phyloP scores from a whole-genome alignment of 2,329 filamentous ascomycete species.

The Pestalotiopsis sp. region DNA sequence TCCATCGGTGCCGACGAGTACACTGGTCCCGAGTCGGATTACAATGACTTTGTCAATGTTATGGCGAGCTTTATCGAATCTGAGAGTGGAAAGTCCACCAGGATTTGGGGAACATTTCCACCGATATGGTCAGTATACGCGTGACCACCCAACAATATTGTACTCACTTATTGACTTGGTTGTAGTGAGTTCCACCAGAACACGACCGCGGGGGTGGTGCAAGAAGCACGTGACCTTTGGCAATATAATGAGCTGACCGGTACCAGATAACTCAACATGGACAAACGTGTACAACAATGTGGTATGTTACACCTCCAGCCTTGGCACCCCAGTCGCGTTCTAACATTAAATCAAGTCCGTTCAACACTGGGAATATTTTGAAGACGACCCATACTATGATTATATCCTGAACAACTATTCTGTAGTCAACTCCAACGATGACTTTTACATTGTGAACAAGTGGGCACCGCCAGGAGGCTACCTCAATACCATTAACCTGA shows the following conservation, averaged over 20 bases:
- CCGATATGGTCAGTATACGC: slow-evolving; percentile 32
- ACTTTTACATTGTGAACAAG: slow-evolving; percentile 52
- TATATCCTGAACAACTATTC: slow-evolving; percentile 46
- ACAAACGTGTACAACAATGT: slow-evolving; percentile 9
- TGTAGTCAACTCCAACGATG: slow-evolving; percentile 55
- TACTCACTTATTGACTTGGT: background rate
- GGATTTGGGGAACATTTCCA: slow-evolving; percentile 59
- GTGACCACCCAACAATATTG: slow-evolving; percentile 34
- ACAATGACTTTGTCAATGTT: slow-evolving; percentile 53
- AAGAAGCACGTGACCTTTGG: background rate
- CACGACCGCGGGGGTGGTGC: too few species aligned
- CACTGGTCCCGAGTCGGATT: slow-evolving; percentile 43
- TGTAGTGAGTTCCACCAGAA: background rate
- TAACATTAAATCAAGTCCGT: slow-evolving; percentile 27
- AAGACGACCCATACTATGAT: slow-evolving; percentile 47
- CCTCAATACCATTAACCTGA: slow-evolving; percentile 45
- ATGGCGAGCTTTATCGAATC: slow-evolving; percentile 46
- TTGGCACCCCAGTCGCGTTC: background rate
- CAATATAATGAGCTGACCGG: background rate
- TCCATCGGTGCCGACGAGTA: slow-evolving; percentile 60
- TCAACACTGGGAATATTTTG: slow-evolving; percentile 57
- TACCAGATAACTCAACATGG: slow-evolving; percentile 8
- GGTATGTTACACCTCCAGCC: background rate
- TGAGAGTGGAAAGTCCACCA: slow-evolving; percentile 41
- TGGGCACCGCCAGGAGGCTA: slow-evolving; percentile 40